Conservation (phyloP, 1,284 basidiomycete genomes). For the Ceratobasidium theobromae region DNA sequence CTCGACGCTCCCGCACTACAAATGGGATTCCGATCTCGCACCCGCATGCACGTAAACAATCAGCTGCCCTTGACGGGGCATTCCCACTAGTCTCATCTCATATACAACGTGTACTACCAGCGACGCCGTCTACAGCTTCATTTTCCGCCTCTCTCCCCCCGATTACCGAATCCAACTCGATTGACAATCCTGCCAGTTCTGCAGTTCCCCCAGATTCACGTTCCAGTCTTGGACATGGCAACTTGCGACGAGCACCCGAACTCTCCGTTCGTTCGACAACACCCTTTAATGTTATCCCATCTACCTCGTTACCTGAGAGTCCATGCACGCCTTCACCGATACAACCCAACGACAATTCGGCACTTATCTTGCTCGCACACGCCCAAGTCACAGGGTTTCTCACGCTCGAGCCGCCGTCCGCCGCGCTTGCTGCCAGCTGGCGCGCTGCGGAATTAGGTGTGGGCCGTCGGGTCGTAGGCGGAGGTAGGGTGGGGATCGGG, state of each 20-base stretch:
- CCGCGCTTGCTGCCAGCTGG: conserved; percentile 37
- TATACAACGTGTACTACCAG: conserved; percentile 39
- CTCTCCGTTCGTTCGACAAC: no score
- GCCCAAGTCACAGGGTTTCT: conserved; percentile 76
- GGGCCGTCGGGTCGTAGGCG: conserved; percentile 20
- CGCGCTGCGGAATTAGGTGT: conserved; percentile 35
- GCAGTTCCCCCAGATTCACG: conserved; percentile 33
- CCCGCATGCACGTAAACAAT: conserved; percentile 75
- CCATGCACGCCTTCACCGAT: not conserved
- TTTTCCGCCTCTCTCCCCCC: conserved; percentile 46
- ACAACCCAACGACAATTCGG: conserved; percentile 41
- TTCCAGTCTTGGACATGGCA: conserved; percentile 51
- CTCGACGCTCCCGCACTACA: conserved; percentile 49
- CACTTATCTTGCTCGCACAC: conserved; percentile 84
- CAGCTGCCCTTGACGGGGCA: conserved; percentile 57
- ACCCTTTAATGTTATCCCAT: no score
- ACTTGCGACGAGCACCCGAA: conserved; percentile 40
- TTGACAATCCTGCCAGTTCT: no score
- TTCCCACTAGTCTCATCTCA: conserved; percentile 47
- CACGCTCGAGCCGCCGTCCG: conserved; percentile 49
- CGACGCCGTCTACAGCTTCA: conserved; percentile 38
- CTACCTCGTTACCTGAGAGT: not conserved
- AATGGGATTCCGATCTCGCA: conserved; percentile 59
- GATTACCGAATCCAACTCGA: conserved; percentile 39
- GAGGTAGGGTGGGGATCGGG: conserved; percentile 29